phyloP scores from a whole-genome alignment of 352 stramenopile genomes.

The Phytophthora chlamydospora region DNA sequence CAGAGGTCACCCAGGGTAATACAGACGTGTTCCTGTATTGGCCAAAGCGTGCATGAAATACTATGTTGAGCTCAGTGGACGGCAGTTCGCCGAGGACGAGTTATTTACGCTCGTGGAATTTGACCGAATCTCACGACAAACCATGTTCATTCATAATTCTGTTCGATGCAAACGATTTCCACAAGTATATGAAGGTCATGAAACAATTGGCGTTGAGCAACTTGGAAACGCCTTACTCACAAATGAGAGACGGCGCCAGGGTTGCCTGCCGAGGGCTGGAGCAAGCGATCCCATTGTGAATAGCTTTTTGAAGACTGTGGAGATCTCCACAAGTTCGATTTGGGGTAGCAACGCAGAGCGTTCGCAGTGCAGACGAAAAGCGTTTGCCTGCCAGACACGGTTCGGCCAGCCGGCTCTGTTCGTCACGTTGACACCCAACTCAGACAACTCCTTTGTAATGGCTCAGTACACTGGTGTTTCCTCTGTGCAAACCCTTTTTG shows the following conservation, averaged over 20 bases:
- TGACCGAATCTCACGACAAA: conserved; percentile 3
- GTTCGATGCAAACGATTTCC: not conserved
- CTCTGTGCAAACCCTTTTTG: not conserved
- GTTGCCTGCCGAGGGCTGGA: not conserved
- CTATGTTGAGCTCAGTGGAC: conserved; percentile 1
- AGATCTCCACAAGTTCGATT: not conserved
- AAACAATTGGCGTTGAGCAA: conserved; percentile 3
- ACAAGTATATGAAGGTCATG: not conserved
- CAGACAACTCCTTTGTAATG: not conserved
- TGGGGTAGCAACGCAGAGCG: conserved; percentile 6
- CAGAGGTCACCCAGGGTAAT: conserved; percentile 1
- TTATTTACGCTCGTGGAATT: conserved; percentile 14
- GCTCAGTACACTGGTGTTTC: not conserved
- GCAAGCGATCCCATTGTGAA: not conserved
- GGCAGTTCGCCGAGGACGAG: conserved; percentile 12
- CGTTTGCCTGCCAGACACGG: not conserved
- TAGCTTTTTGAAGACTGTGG: not conserved
- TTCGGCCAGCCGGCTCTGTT: conserved; percentile 1
- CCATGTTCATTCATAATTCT: conserved; percentile 12
- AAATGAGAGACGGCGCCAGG: conserved; percentile 3
- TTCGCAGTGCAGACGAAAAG: not conserved
- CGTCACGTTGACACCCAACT: conserved; percentile 2
- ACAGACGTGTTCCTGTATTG: not conserved
- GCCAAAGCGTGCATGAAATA: conserved; percentile 2
- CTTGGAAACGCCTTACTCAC: not conserved